A percentile compares a stretch with the other conserved stretches of the same genome.
Evolutionary conservation across 805 yeast species (phyloP).

Genomic region (Lipomyces yamadae): DNA sequence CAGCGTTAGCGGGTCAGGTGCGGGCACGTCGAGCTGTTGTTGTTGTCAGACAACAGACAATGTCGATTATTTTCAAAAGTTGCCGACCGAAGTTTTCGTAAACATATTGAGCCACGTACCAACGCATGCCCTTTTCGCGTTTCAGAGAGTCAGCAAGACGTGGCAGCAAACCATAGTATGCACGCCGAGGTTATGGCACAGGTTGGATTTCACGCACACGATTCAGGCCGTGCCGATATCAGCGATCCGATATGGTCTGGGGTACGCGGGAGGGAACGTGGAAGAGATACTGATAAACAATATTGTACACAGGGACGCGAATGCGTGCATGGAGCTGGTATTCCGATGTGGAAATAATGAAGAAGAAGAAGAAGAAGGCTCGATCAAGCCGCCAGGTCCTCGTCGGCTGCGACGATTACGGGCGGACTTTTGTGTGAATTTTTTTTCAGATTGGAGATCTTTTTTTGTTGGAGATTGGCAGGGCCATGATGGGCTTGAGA

Average conservation of each 20-base stretch:
- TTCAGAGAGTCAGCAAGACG: background rate
- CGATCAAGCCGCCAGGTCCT: background rate
- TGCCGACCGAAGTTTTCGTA: background rate
- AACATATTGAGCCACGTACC: background rate
- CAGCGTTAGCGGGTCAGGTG: background rate
- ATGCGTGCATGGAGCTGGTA: background rate
- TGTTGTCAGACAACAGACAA: too few species aligned
- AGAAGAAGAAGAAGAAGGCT: background rate
- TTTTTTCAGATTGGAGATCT: background rate
- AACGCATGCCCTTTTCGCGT: background rate
- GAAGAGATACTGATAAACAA: background rate
- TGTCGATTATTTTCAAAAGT: background rate
- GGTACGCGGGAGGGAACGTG: background rate
- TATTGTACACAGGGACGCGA: slow-evolving; percentile 2
- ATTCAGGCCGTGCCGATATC: background rate
- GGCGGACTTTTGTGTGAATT: background rate
- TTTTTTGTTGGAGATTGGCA: background rate
- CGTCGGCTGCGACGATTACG: background rate
- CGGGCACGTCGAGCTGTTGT: too few species aligned
- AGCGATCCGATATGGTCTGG: background rate
- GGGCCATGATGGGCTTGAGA: background rate
- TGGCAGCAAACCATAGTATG: background rate
- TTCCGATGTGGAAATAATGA: background rate
- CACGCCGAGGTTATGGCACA: background rate
- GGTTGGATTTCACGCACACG: background rate